Evolutionary conservation across 78 protist genomes (phyloP).

Genomic region (Neovahlkampfia damariscottae): DNA sequence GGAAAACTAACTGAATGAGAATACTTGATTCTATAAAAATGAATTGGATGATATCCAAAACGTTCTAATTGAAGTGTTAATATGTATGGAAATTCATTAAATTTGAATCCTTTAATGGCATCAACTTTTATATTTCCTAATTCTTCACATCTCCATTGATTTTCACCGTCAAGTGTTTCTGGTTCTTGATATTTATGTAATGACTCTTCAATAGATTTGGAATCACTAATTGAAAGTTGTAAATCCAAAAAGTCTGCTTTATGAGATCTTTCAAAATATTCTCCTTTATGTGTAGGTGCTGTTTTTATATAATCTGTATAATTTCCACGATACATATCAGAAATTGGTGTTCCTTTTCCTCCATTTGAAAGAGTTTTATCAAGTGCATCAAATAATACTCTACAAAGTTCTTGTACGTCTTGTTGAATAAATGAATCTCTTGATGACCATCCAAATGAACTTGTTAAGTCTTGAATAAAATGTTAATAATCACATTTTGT

Average conservation of each 20-base stretch:
- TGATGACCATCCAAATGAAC: constrained; percentile 89
- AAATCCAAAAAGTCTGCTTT: constrained; percentile 73
- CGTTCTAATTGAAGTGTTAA: constrained; percentile 88
- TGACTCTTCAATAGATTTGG: constrained; percentile 42
- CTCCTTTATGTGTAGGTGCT: background rate
- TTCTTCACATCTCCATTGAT: constrained; percentile 70
- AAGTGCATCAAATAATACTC: constrained; percentile 81
- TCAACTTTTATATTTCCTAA: constrained; percentile 18
- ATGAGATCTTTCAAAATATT: constrained; percentile 40
- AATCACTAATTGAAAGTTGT: constrained; percentile 72
- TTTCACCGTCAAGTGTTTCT: constrained; percentile 81
- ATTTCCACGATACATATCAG: background rate
- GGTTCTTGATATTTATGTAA: constrained; percentile 55
- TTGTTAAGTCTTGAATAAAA: constrained; percentile 70
- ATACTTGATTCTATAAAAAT: background rate
- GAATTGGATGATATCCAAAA: constrained; percentile 76
- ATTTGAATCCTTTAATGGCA: constrained; percentile 64
- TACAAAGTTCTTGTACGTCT: constrained; percentile 90
- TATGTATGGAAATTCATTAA: constrained; percentile 40
- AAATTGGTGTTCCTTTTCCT: background rate
- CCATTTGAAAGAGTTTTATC: constrained; percentile 43
- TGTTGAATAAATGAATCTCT: constrained; percentile 87
- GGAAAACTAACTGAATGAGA: background rate
- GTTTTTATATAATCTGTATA: constrained; percentile 2
- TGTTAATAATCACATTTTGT: too few relatives aligned